Base-by-base conservation (phyloP, 805 yeast genomes). In the Saturnispora hagleri region DNA sequence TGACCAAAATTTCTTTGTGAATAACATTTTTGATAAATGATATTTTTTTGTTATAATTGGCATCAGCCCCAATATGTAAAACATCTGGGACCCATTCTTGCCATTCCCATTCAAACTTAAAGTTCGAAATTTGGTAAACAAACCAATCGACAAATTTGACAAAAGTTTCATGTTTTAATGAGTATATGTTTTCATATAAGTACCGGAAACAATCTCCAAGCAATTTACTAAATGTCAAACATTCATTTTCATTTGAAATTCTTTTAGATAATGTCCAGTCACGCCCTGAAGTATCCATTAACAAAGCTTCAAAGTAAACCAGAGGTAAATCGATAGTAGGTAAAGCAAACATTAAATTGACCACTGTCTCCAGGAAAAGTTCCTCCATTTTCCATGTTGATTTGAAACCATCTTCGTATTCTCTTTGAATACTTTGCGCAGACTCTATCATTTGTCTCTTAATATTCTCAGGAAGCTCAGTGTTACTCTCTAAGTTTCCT, bases 61-160 rank as follows among this genome's bases (percentile, higher is more conserved):
- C 70, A 10, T 72, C 66, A 7, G 71, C 67, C 46, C 72, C 74
- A 45, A 64, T 66, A n/a, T 64, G 60, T 0, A 83, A 74, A 60
- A 82, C 86, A 2, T 67, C 69, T 42, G 42, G 52, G 27, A 76
- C 79, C 99, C 99, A 93, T 66, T 90, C 98, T 56, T 79, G 81
- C 99, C 99, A 93, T 63, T 89, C 89, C 99, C 99, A 93, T 36
- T 90, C 87, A 69, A 88, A 93, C 52, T 86, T 89, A 67, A 91
- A 93, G 64, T 91, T 93, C 61, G 95, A 86, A 65, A 93, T 79
- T 68, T 93, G 99, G 51, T 87, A 83, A 1, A 95, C 76, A 73
- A 95, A 83, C 98, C 98, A 93, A 67, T 86, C 91, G 60, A 88
- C 72, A 58, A 80, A 86, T 54, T 90, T 73, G 54, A 80, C 74